Base-by-base conservation (phyloP, 768 basidiomycete species). In the Macrocybe gigantea region DNA sequence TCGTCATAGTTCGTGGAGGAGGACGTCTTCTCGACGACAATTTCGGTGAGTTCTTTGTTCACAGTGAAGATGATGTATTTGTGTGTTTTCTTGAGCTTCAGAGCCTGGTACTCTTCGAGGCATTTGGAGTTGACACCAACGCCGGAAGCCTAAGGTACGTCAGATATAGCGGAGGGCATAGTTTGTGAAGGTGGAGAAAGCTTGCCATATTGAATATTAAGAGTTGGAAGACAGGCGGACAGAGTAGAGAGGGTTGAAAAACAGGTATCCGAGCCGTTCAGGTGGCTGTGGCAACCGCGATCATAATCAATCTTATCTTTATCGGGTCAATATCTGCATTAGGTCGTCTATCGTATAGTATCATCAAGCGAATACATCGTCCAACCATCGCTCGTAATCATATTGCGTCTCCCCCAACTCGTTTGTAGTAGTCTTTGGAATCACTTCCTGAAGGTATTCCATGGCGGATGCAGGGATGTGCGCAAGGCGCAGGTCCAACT, bases 31-130 rank as follows among this genome's bases (percentile, higher is more conserved):
- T 80, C 73, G 38, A 93, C 84, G 54, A 89, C 58, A 66, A 98
- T 87, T 68, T 88, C 78, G n/a, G 78, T 83, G 51, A 75, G 66
- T 44, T 67, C 66, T 11, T 66, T 55, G 71, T 70, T 85, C 57
- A 97, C 68, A 12, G 58, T 70, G 74, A 80, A 96, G 65, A 93
- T 74, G 71, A 97, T 81, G 75, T 88, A 97, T 64, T 87, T 91
- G 69, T 66, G 53, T 68, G 78, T 82, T 75, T 84, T 87, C 56
- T 76, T 75, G 30, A 85, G 71, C 75, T 93, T 93, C 59, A 93
- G 77, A 32, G 73, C 70, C 59, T 88, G 77, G 75, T 67, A 93
- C 41, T 60, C 63, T 6, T 62, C 56, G 42, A 88, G 60, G 69
- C 91, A 93, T 7, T 72, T 61, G 0, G 61, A 45, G 72, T 77